Evolutionary conservation across 2,329 filamentous ascomycete genomes (phyloP), one percentile per base, ranked within the genome.

Genomic region (Aspergillus terreus): DNA sequence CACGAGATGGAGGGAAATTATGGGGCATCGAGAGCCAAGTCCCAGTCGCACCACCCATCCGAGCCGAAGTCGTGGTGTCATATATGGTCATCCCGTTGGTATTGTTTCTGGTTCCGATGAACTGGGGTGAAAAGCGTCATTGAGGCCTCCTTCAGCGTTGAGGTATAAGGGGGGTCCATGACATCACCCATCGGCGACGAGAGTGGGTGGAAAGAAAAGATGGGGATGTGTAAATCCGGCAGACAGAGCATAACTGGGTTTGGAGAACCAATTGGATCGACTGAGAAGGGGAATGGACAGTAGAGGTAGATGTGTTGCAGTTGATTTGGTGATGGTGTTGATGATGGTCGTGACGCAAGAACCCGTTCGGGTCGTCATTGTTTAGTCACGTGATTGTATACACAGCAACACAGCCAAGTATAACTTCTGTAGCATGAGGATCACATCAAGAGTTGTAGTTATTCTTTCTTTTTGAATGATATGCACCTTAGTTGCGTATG

Each of bases 11-110:
- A 41, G 38, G 38, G 27, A 36, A 23, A 50, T 41, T 23, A 49
- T 49, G 41, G 42, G 9, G 35, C 21, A 21, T 17, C 23, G 17
- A 19, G 38, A 19, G n/a, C 14, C 21, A 44, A 27, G 42, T 33
- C n/a, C 11, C 23, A 45, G 41, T 17, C 48, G 45, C 50, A 43
- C 49, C 46, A 41, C 38, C 49, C 46, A 43, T 42, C 25, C 42
- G 51, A 40, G 44, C 47, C 6, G 49, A 47, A 59, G 57, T 59
- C 53, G 21, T 59, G 55, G 53, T 58, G 57, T 59, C 57, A 59
- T 55, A 38, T 6, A 49, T 10, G 21, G 43, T 46, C 43, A 49
- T 47, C 11, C 6, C 35, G 14, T 38, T 38, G 7, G 11, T 11
- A 30, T 30, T 38, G 35, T 38, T 38, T 6, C 12, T n/a, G 15